These are phyloP conservation scores for Canna indica DNA, from an alignment of 176 grass and related monocot genomes.

Conservation along the genomic window DNA sequence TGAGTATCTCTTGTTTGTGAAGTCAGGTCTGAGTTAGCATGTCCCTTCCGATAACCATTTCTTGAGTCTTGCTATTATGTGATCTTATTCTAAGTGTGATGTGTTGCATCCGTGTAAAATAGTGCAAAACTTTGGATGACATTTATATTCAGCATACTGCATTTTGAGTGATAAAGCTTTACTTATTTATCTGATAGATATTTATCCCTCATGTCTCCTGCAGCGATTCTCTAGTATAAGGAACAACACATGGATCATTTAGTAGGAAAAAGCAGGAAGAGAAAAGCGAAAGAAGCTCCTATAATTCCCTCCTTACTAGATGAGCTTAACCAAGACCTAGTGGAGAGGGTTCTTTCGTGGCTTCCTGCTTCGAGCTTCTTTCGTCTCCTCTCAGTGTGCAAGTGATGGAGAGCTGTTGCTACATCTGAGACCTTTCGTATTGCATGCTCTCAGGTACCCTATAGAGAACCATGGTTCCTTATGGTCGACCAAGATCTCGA, in stretches of 20 bases:
- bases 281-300: conserved; percentile 11
- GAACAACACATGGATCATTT: not conserved
- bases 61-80: too few species aligned
- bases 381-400: conserved; percentile 56
- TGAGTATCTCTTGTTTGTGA: too few species aligned
- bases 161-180: not conserved
- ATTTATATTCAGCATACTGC: too few species aligned
- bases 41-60: too few species aligned
- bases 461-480: conserved; percentile 69
- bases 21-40: too few species aligned
- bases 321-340: conserved; percentile 65
- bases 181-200: not conserved
- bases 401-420: conserved; percentile 40
- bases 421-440: conserved; percentile 44
- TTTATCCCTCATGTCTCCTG: not conserved
- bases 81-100: too few species aligned
- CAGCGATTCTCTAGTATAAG: not conserved
- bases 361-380: conserved; percentile 64
- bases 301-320: conserved; percentile 14
- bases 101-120: too few species aligned
- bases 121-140: too few species aligned
- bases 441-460: conserved; percentile 41
- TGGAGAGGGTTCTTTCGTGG: conserved; percentile 59
- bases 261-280: conserved; percentile 20
- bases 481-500: conserved; percentile 39